A percentile compares a stretch with the other conserved stretches of the same genome.
These are phyloP conservation scores for Hypsizygus ulmarius DNA, from an alignment of 1,284 basidiomycete species.

Conservation along the genomic window DNA sequence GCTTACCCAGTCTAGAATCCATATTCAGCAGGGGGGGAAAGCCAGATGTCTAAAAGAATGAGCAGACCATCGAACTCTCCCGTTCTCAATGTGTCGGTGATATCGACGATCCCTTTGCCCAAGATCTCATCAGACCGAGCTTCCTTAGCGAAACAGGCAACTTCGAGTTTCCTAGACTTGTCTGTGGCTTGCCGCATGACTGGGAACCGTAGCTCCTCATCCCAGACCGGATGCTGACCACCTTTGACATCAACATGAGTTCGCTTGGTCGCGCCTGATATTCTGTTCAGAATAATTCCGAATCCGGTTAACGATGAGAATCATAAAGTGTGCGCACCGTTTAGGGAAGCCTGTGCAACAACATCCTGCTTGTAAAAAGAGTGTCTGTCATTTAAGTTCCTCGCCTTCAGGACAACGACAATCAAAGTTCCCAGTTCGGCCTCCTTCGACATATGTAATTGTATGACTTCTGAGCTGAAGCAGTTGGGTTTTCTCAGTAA, in stretches of 20 bases:
- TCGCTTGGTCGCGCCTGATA: conserved; percentile 46
- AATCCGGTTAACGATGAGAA: conserved; percentile 4
- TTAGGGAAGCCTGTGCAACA: conserved; percentile 50
- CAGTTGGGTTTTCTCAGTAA: neutral
- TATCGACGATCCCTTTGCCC: conserved; percentile 61
- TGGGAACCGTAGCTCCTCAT: conserved; percentile 65
- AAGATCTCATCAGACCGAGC: conserved; percentile 56
- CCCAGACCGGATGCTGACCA: conserved; percentile 78
- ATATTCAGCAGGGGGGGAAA: conserved; percentile 2
- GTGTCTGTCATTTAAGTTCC: conserved; percentile 68
- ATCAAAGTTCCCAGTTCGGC: conserved; percentile 65
- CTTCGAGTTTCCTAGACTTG: conserved; percentile 54
- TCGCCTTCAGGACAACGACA: conserved; percentile 72
- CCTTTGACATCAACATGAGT: conserved; percentile 67
- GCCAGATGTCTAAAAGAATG: conserved; percentile 1
- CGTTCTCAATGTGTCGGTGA: conserved; percentile 61
- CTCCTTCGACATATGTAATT: conserved; percentile 23
- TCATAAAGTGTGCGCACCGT: conserved; percentile 32
- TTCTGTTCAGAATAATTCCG: conserved; percentile 7
- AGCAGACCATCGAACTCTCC: conserved; percentile 76
- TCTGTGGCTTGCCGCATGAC: conserved; percentile 46
- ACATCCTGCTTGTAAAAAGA: conserved; percentile 78
- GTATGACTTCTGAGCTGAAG: neutral
- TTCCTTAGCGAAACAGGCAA: conserved; percentile 67
- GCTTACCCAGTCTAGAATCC: conserved; percentile 60